These are phyloP conservation scores for Apiospora malaysiana DNA, from an alignment of 2,329 filamentous ascomycete genomes.

Conservation along the genomic window DNA sequence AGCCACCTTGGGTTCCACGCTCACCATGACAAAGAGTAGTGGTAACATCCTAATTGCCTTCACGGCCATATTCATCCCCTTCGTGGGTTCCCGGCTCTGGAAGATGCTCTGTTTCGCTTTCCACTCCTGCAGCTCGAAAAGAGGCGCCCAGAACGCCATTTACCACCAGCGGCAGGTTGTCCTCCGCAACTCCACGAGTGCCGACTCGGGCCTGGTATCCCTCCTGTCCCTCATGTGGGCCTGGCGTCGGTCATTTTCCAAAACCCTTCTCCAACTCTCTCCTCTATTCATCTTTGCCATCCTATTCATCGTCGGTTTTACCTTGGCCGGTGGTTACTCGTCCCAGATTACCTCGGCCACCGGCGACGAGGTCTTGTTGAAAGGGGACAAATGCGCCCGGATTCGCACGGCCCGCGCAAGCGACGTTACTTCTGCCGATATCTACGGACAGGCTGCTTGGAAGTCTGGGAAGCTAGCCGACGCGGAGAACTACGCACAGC, in stretches of 20 bases:
- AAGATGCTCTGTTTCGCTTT: constrained; percentile 24
- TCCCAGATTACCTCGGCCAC: constrained; percentile 8
- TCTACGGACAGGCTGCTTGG: background rate
- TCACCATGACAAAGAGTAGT: constrained; percentile 22
- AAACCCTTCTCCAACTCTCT: background rate
- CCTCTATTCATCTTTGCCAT: background rate
- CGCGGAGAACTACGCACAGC: background rate
- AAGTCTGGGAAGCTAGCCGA: background rate
- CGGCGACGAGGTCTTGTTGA: background rate
- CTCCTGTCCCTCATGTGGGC: constrained; percentile 22
- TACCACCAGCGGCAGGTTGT: constrained; percentile 30
- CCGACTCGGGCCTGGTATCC: constrained; percentile 24
- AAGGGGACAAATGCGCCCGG: background rate
- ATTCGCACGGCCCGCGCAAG: no score
- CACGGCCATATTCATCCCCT: constrained; percentile 29
- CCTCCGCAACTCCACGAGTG: constrained; percentile 28
- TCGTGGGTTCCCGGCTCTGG: constrained; percentile 29
- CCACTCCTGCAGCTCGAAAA: constrained; percentile 24
- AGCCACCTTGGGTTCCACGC: constrained; percentile 24
- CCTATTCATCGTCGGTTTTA: constrained; percentile 12
- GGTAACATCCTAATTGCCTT: constrained; percentile 29
- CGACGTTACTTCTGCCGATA: background rate
- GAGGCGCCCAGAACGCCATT: constrained; percentile 18
- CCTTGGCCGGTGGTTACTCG: background rate
- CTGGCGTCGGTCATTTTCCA: background rate